Conservation (phyloP, 2,329 filamentous ascomycete genomes). For the Talaromyces albobiverticillius region DNA sequence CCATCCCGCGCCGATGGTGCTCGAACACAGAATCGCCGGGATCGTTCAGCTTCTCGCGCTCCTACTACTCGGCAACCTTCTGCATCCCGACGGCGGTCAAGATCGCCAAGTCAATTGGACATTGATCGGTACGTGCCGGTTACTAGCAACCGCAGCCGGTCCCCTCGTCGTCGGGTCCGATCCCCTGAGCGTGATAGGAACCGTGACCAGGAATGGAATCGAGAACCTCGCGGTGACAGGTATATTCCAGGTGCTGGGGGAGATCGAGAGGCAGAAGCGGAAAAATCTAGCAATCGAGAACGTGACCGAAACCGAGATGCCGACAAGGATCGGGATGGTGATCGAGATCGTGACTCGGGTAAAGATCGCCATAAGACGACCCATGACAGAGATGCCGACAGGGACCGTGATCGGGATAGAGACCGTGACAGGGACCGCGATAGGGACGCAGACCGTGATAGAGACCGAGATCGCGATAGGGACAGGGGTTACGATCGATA, state of each 20-base stretch:
- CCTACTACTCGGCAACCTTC: conserved; percentile 20
- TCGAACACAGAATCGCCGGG: conserved; percentile 7
- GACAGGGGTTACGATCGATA: conserved; percentile 18
- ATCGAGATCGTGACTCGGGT: conserved; percentile 21
- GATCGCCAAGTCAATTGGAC: conserved; percentile 30
- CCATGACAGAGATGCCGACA: conserved; percentile 17
- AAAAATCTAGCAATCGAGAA: conserved; percentile 17
- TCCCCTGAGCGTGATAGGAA: conserved; percentile 24
- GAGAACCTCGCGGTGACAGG: conserved; percentile 15
- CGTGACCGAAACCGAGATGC: conserved; percentile 9
- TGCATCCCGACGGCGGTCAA: conserved; percentile 17
- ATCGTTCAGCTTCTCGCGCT: conserved; percentile 10
- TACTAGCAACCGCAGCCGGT: conserved; percentile 40
- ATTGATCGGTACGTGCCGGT: conserved; percentile 44
- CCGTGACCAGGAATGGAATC: conserved; percentile 23
- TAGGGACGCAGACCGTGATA: conserved; percentile 19
- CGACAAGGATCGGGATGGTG: conserved; percentile 23
- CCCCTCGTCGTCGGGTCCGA: conserved; percentile 37
- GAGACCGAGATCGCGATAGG: conserved; percentile 17
- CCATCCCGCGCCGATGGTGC: conserved; percentile 3
- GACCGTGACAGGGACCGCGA: conserved; percentile 16
- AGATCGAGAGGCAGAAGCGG: conserved; percentile 20
- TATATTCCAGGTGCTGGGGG: conserved; percentile 20
- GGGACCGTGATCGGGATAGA: conserved; percentile 21
- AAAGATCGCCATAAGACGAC: conserved; percentile 20